Evolutionary conservation across 108 stramenopile genomes (phyloP).

Genomic region (Discostella stelligeroides): DNA sequence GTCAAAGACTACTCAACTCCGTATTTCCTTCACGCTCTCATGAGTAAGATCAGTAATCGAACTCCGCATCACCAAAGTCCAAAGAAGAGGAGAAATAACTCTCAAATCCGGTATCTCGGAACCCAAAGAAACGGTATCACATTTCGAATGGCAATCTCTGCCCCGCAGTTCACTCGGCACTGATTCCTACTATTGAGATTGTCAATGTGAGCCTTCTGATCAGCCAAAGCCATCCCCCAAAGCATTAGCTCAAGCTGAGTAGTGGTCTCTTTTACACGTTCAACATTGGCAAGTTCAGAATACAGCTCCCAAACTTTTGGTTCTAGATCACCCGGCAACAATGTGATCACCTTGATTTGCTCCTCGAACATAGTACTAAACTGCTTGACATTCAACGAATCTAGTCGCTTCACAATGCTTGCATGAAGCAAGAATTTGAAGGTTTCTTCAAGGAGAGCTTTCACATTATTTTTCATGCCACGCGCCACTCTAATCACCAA

Average conservation of each 20-base stretch:
- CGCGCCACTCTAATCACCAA: no score
- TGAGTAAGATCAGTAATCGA: no score
- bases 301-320: not conserved
- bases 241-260: not conserved
- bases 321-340: not conserved
- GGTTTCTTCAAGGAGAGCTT: no score
- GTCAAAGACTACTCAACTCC: no score
- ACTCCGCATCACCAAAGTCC: no score
- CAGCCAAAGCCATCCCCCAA: not conserved
- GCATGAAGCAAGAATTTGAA: not conserved
- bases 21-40: no score
- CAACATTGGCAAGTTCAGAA: not conserved
- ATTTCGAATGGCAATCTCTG: not conserved
- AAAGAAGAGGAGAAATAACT: no score
- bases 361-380: not conserved
- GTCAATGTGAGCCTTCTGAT: not conserved
- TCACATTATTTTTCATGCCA: no score
- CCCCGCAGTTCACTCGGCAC: constrained; percentile 5
- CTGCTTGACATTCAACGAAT: not conserved
- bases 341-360: not conserved
- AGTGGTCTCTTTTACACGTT: not conserved
- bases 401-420: not conserved
- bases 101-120: no score
- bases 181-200: no score
- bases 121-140: not conserved